Evolutionary conservation across 2,329 filamentous ascomycete genomes (phyloP).

Genomic region (Aspergillus sp.): DNA sequence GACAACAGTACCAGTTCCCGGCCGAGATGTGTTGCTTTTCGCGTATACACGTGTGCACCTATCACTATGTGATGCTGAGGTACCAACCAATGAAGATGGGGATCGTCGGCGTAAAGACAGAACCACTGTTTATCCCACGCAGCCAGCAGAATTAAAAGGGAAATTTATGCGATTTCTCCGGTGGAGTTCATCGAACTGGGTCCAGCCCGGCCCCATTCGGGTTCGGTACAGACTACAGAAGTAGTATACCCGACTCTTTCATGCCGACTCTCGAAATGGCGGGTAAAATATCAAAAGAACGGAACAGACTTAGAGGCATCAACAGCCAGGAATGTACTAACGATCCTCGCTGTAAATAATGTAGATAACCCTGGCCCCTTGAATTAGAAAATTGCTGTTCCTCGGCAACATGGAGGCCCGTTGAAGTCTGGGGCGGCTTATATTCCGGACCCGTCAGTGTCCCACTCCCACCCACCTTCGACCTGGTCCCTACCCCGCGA

Average conservation of each 20-base stretch:
- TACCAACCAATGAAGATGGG: background rate
- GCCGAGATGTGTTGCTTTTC: background rate
- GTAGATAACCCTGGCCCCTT: no score
- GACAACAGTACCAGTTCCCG: no score
- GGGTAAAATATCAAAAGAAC: background rate
- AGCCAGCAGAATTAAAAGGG: background rate
- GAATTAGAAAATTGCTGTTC: no score
- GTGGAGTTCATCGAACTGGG: background rate
- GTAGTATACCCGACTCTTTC: background rate
- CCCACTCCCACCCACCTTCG: background rate
- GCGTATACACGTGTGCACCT: background rate
- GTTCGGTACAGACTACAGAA: no score
- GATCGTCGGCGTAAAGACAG: background rate
- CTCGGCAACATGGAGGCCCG: background rate
- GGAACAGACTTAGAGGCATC: background rate
- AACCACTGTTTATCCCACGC: background rate
- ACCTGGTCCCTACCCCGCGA: background rate
- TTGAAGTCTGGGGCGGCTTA: background rate
- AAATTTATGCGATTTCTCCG: slow-evolving; percentile 1
- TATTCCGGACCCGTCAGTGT: background rate
- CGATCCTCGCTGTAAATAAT: no score
- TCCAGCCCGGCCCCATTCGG: background rate
- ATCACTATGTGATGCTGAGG: background rate
- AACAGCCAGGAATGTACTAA: background rate
- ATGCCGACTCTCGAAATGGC: background rate